phyloP scores from a whole-genome alignment of 2,329 filamentous ascomycete genomes.

The Aureobasidium uvarum region DNA sequence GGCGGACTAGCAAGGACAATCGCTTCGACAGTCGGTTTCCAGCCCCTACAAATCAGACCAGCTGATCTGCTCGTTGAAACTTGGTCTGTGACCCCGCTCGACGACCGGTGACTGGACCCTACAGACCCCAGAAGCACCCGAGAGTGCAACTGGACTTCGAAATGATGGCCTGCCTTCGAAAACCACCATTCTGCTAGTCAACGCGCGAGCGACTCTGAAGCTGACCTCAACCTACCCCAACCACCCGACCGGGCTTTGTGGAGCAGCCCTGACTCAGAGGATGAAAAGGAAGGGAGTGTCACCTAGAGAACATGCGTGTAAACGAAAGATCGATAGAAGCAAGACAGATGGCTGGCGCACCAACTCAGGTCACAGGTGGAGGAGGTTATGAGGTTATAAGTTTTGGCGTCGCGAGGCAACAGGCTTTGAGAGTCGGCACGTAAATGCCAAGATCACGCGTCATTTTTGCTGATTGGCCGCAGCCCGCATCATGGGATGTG shows the following conservation, averaged over 20 bases:
- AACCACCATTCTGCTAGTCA: background rate
- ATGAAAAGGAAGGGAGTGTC: background rate
- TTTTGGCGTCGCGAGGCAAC: background rate
- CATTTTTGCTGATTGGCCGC: background rate
- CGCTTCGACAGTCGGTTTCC: background rate
- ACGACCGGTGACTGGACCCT: constrained; percentile 5
- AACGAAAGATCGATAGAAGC: background rate
- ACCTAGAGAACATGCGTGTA: constrained; percentile 3
- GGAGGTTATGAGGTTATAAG: background rate
- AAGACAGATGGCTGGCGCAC: background rate
- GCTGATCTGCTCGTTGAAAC: constrained; percentile 2
- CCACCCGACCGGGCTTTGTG: constrained; percentile 8
- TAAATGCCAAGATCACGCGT: constrained; percentile 13
- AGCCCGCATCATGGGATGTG: background rate
- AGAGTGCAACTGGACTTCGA: background rate
- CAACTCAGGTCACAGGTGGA: background rate
- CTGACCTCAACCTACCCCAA: constrained; percentile 1
- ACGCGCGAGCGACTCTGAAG: constrained; percentile 4
- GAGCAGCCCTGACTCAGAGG: constrained; percentile 10
- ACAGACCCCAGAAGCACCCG: constrained; percentile 8
- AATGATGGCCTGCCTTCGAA: constrained; percentile 17
- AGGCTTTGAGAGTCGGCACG: constrained; percentile 4
- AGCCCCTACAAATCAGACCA: background rate
- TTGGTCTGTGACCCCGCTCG: background rate
- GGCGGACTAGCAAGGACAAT: constrained; percentile 3